Conservation (phyloP, 2,329 filamentous ascomycete genomes). For the Metarhizium sp. region DNA sequence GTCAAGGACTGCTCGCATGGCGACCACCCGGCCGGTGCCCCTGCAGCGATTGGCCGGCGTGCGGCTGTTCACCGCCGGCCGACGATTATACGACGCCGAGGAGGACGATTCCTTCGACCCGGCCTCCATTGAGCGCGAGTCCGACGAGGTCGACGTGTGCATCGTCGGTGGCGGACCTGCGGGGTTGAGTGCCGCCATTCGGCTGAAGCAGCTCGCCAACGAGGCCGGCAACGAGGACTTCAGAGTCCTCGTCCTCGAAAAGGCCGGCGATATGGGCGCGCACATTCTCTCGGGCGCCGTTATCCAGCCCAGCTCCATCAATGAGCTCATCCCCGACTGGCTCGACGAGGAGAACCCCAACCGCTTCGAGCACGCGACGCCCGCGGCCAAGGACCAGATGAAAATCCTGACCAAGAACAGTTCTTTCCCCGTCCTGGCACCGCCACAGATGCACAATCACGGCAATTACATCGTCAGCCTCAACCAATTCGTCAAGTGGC, state of each 20-base stretch:
- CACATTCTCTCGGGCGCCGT: slow-evolving; percentile 96
- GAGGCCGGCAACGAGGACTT: slow-evolving; percentile 95
- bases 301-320: slow-evolving; percentile 77
- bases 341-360: slow-evolving; percentile 78
- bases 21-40: slow-evolving; percentile 11
- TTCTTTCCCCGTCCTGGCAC: slow-evolving; percentile 72
- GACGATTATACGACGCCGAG: slow-evolving; percentile 8
- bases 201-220: slow-evolving; percentile 89
- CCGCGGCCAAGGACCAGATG: slow-evolving; percentile 80
- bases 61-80: slow-evolving; percentile 27
- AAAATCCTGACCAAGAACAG: slow-evolving; percentile 79
- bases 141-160: slow-evolving; percentile 90
- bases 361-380: slow-evolving; percentile 79
- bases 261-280: slow-evolving; percentile 87
- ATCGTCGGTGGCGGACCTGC: slow-evolving; percentile 96
- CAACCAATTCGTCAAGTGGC: slow-evolving; percentile 92
- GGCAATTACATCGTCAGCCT: slow-evolving; percentile 97
- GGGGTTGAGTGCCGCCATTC: slow-evolving; percentile 85
- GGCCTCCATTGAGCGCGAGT: slow-evolving; percentile 67
- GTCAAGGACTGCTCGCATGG: slow-evolving; percentile 10
- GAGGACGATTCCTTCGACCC: slow-evolving; percentile 56
- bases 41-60: slow-evolving; percentile 12
- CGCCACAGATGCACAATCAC: slow-evolving; percentile 96
- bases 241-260: slow-evolving; percentile 84
- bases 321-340: slow-evolving; percentile 93